Evolutionary conservation across 192 early-diverging fungal genomes (phyloP).

Genomic region (Chytriomyces sp.): DNA sequence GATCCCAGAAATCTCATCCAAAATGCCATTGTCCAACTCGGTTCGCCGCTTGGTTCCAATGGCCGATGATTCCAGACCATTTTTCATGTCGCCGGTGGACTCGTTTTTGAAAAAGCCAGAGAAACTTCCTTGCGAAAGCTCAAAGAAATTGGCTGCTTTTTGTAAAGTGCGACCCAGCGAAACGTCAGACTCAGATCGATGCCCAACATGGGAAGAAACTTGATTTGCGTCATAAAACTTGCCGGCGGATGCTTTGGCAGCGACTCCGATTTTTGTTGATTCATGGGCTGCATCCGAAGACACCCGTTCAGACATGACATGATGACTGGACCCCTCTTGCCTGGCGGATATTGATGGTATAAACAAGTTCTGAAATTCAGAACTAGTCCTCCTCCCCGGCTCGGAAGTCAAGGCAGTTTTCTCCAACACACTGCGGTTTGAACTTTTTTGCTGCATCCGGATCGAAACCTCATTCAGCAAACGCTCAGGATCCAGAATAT

Average conservation of each 20-base stretch:
- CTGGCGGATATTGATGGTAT: too few relatives aligned
- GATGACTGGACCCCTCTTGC: neutral
- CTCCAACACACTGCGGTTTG: too few relatives aligned
- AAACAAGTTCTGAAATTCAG: neutral
- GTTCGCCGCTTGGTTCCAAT: neutral
- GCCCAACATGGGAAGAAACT: too few relatives aligned
- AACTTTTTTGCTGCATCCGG: neutral
- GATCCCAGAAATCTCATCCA: neutral
- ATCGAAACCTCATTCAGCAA: neutral
- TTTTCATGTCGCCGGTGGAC: neutral
- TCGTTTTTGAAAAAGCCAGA: neutral
- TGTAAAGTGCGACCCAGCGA: neutral
- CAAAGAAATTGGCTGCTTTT: neutral
- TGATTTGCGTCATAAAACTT: neutral
- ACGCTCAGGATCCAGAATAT: neutral
- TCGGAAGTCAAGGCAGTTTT: too few relatives aligned
- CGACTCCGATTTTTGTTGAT: too few relatives aligned
- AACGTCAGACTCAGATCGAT: neutral
- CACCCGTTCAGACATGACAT: neutral
- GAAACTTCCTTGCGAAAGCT: neutral
- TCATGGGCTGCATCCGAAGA: neutral
- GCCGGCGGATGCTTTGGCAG: neutral
- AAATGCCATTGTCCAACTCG: neutral
- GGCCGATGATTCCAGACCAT: neutral
- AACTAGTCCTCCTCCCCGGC: neutral